These are phyloP conservation scores for Xylariaceae sp. DNA, from an alignment of 2,329 filamentous ascomycete genomes.

Conservation along the genomic window DNA sequence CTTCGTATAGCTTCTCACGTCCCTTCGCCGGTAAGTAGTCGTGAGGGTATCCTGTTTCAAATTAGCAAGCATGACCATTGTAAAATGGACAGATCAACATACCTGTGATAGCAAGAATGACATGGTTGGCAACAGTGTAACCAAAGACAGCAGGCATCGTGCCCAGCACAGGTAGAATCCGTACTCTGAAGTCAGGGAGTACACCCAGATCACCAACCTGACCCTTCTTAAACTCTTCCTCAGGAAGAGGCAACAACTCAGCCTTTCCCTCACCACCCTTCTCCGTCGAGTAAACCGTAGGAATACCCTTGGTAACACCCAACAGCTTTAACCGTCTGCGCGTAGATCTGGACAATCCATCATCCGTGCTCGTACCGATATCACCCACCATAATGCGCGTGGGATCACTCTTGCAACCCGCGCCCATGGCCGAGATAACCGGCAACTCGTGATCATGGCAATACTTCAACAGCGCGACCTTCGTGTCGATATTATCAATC, in stretches of 20 bases:
- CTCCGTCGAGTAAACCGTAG: constrained; percentile 89
- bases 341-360: constrained; percentile 80
- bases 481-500: constrained; percentile 97
- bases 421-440: constrained; percentile 93
- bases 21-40: constrained; percentile 78
- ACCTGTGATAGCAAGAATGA: constrained; percentile 70
- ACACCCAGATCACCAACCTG: constrained; percentile 81
- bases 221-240: constrained; percentile 84
- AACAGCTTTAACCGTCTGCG: constrained; percentile 69
- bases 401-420: constrained; percentile 82
- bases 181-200: constrained; percentile 84
- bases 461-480: constrained; percentile 84
- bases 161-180: constrained; percentile 90
- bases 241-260: constrained; percentile 75
- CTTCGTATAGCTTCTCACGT: constrained; percentile 87
- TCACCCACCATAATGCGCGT: constrained; percentile 87
- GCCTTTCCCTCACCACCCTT: constrained; percentile 88
- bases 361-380: constrained; percentile 81
- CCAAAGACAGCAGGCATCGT: constrained; percentile 98
- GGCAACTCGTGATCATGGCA: constrained; percentile 72
- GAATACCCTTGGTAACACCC: constrained; percentile 79
- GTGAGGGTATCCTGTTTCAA: constrained; percentile 66
- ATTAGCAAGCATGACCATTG: constrained; percentile 6
- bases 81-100: constrained; percentile 3
- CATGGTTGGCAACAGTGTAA: constrained; percentile 83